Base-by-base conservation (phyloP, 148 eudicot species). In the Rhododendron kiyosumense region DNA sequence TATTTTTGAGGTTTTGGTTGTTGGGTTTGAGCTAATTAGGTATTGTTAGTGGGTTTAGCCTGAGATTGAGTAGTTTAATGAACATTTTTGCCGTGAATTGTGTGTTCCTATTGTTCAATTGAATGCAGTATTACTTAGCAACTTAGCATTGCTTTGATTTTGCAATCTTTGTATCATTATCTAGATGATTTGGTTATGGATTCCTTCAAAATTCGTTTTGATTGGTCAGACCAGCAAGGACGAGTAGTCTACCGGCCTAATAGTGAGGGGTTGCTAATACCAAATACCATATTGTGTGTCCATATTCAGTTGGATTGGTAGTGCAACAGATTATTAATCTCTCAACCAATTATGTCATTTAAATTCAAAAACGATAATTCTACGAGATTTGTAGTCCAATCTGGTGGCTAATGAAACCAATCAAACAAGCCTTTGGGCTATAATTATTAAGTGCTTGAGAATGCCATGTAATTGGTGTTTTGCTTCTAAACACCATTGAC, bases 381-480 rank as follows among this genome's bases (percentile, higher is more conserved):
- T 52, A 14, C 4, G 57, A 52, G 57, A 52, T 52, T 52, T 52
- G 57, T 52, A 13, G 17, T 52, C 57, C 12, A 54, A 54, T 54
- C 6, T 7, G 4, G 20, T 17, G 22, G 61, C 61, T 54, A 54
- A 54, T 28, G 71, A 73, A 48, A 32, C 4, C 36, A 52, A 77
- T 87, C 84, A 63, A 81, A 43, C 51, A 79, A 20, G 14, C 67
- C 32, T 34, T 81, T 34, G 79, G 79, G 38, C 22, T 46, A 30
- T 83, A 63, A 63, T 63, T n/a, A 32, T 51, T 22, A 65, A 83
- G 57, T 85, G 81, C 24, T 84, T 87, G 4, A 20, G 28, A 5
- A 51, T 9, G 41, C 52, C 14, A 24, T 48, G 43, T 84, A 24
- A 20, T 61, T 81, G 12, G 8, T 54, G 20, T 57, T 52, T 2